These are phyloP conservation scores for Apiospora aurea DNA, from an alignment of 2,329 filamentous ascomycete species.

Conservation along the genomic window DNA sequence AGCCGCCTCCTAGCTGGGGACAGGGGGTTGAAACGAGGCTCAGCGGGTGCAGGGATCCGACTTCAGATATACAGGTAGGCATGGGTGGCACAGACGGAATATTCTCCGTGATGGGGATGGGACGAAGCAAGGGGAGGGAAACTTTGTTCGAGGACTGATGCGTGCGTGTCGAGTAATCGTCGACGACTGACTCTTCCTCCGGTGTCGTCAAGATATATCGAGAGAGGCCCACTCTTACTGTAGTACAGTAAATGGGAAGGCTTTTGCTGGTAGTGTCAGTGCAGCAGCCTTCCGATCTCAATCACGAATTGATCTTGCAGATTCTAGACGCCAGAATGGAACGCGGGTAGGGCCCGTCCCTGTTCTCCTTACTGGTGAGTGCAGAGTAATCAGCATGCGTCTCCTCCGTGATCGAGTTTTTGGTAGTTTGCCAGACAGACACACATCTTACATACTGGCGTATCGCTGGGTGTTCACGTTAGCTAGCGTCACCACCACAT, in stretches of 20 bases:
- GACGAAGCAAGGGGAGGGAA: not conserved
- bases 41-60: slow-evolving; percentile 1
- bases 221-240: slow-evolving; percentile 1
- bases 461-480: not conserved
- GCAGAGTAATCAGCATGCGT: not conserved
- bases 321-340: not conserved
- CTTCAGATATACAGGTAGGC: slow-evolving; percentile 1
- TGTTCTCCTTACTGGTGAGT: not conserved
- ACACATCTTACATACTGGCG: not conserved
- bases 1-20: slow-evolving; percentile 11
- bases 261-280: not conserved
- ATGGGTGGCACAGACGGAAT: slow-evolving; percentile 4
- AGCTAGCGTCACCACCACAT: not conserved
- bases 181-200: not conserved
- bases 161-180: not conserved
- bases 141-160: not conserved
- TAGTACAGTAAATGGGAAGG: slow-evolving; percentile 1
- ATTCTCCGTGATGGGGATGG: slow-evolving; percentile 6
- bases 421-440: not conserved
- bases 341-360: not conserved
- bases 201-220: not conserved
- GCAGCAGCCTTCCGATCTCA: not conserved
- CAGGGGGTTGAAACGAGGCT: slow-evolving; percentile 22
- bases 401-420: not conserved
- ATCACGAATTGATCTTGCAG: not conserved